These are phyloP conservation scores for Bipolaris bicolor DNA, from an alignment of 2,329 filamentous ascomycete species.

Conservation along the genomic window DNA sequence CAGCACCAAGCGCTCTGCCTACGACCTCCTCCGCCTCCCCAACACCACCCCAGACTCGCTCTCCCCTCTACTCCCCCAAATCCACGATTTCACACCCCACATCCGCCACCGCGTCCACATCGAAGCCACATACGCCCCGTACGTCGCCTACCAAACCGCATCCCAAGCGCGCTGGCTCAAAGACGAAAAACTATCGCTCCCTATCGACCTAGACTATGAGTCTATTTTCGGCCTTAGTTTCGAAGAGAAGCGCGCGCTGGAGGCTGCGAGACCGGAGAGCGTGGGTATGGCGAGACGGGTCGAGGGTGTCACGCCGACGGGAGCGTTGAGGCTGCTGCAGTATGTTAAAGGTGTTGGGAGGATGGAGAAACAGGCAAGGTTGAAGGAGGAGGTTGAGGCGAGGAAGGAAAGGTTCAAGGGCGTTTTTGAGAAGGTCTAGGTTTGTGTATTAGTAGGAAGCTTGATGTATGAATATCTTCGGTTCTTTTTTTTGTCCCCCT, in stretches of 20 bases:
- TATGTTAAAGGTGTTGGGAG: conserved; percentile 61
- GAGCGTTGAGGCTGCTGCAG: conserved; percentile 63
- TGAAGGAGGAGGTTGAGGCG: conserved; percentile 38
- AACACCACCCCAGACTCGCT: conserved; percentile 64
- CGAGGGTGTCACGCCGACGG: conserved; percentile 71
- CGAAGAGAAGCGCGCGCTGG: conserved; percentile 77
- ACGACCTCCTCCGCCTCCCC: conserved; percentile 75
- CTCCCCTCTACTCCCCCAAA: conserved; percentile 62
- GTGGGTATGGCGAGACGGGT: conserved; percentile 87
- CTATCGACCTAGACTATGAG: conserved; percentile 77
- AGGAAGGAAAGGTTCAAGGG: conserved; percentile 39
- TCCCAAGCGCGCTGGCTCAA: conserved; percentile 71
- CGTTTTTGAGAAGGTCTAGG: conserved; percentile 4
- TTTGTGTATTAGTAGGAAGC: too few relatives aligned
- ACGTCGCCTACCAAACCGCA: conserved; percentile 74
- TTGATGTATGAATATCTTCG: too few relatives aligned
- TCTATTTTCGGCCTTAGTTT: conserved; percentile 74
- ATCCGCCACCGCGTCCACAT: conserved; percentile 76
- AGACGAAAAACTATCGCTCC: conserved; percentile 78
- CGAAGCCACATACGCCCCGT: conserved; percentile 85
- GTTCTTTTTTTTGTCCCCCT: too few relatives aligned
- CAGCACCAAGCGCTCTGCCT: conserved; percentile 70
- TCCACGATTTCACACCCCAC: conserved; percentile 60
- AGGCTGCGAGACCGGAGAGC: conserved; percentile 76
- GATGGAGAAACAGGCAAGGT: conserved; percentile 36